Percentiles rank a stretch among this genome's conserved stretches.
These are phyloP conservation scores for Sarocladium brachiariae DNA, from an alignment of 2,329 filamentous ascomycete genomes.

Conservation along the genomic window DNA sequence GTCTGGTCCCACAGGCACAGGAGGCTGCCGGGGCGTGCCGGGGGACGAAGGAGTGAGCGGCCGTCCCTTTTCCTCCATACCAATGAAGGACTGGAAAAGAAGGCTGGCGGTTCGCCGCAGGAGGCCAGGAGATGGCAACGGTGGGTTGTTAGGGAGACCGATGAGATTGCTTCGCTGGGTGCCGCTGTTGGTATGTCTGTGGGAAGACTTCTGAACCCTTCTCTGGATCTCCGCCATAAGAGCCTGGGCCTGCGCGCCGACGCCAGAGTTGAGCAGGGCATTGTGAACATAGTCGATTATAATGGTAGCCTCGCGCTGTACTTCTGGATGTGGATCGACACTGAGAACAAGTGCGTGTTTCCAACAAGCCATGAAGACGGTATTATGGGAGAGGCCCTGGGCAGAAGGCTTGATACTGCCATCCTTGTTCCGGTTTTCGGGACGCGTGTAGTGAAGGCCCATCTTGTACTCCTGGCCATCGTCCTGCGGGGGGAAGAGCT, in stretches of 20 bases:
- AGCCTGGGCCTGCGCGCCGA: conserved; percentile 62
- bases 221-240: conserved; percentile 68
- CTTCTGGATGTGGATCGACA: conserved; percentile 90
- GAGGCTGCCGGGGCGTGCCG: conserved; percentile 22
- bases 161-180: conserved; percentile 37
- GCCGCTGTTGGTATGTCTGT: conserved; percentile 34
- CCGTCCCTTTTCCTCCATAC: conserved; percentile 36
- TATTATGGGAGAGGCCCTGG: conserved; percentile 69
- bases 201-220: conserved; percentile 39
- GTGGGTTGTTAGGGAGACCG: conserved; percentile 31
- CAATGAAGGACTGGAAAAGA: conserved; percentile 52
- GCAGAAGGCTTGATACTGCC: conserved; percentile 50
- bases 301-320: conserved; percentile 76
- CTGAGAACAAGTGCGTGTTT: conserved; percentile 86
- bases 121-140: conserved; percentile 48
- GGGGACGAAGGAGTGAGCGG: conserved; percentile 24
- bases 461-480: conserved; percentile 54
- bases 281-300: conserved; percentile 82
- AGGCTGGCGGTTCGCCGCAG: conserved; percentile 59
- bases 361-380: conserved; percentile 90
- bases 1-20: conserved; percentile 29
- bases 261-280: conserved; percentile 67
- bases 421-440: conserved; percentile 48
- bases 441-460: conserved; percentile 55
- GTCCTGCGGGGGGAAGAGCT: conserved; percentile 47